Base-by-base conservation (phyloP, 345 rosid genomes). In the Dovyalis caffra region DNA sequence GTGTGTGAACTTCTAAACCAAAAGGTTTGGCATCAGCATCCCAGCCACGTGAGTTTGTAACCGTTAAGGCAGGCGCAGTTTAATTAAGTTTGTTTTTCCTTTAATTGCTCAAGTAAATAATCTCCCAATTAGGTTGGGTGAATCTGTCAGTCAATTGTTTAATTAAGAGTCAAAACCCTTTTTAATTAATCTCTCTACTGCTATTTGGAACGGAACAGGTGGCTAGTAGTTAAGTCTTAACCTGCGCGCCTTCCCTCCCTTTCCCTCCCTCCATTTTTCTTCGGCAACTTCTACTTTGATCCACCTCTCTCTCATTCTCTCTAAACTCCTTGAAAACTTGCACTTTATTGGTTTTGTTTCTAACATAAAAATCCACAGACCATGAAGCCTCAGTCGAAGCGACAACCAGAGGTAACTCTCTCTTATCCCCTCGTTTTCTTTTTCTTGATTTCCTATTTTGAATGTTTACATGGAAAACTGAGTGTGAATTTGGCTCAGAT, bases 331-430 rank as follows among this genome's bases (percentile, higher is more conserved):
- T 56, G 28, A 56, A 23, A 9, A 56, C 61, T 56, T 23, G 10
- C 49, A 23, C 43, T 43, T 33, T 6, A 2, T 20, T 14, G 16
- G 10, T 7, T 10, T 18, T 12, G 4, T 72, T 21, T 18, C 26
- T 23, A 14, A 29, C 57, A 1, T 58, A 45, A 76, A 37, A 47
- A 37, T 32, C 43, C 35, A 40, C 83, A 75, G 86, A 75, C 40
- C 20, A 89, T 85, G 89, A 77, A 76, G 69, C 73, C 71, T 60
- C 62, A 84, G 58, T 72, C 86, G 10, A 89, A 74, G 81, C 77
- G 35, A 31, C 83, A 76, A 0, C 73, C 77, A 15, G 86, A 87
- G 90, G 92, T 89, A 84, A 61, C n/a, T 25, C 8, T 23, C 14
- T 66, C 58, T n/a, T n/a, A n/a, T n/a, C n/a, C n/a, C n/a, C n/a